phyloP scores from a whole-genome alignment of 805 yeast genomes.

The Blastobotrys robertii region DNA sequence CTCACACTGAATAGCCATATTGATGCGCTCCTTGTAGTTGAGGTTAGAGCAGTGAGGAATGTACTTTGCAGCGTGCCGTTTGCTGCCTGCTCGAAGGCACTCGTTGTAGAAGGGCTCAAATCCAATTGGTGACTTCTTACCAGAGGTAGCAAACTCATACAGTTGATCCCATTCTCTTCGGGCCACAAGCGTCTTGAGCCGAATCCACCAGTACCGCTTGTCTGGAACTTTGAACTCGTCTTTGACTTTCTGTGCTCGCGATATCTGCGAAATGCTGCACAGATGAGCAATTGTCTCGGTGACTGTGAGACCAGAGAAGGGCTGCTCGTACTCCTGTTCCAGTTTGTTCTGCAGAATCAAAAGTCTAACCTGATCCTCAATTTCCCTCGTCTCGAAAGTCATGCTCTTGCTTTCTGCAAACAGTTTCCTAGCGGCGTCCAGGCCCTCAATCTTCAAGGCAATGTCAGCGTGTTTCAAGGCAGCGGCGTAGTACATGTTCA shows the following conservation, averaged over 20 bases:
- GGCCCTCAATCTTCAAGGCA: slow-evolving; percentile 17
- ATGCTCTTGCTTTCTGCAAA: slow-evolving; percentile 29
- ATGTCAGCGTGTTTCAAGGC: slow-evolving; percentile 15
- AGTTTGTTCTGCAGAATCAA: slow-evolving; percentile 37
- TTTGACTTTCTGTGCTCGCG: slow-evolving; percentile 38
- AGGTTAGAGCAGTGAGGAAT: slow-evolving; percentile 42
- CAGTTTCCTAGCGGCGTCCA: slow-evolving; percentile 23
- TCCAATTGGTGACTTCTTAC: slow-evolving; percentile 59
- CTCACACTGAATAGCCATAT: slow-evolving; percentile 43
- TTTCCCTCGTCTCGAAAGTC: slow-evolving; percentile 30
- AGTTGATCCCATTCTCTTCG: slow-evolving; percentile 47
- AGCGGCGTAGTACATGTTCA: slow-evolving; percentile 32
- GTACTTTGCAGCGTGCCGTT: slow-evolving; percentile 50
- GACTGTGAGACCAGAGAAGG: slow-evolving; percentile 35
- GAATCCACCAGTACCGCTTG: slow-evolving; percentile 44
- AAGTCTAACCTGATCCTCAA: slow-evolving; percentile 38
- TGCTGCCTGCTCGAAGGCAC: slow-evolving; percentile 44
- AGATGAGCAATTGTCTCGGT: slow-evolving; percentile 40
- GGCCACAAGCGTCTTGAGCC: slow-evolving; percentile 39
- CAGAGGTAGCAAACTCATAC: slow-evolving; percentile 37
- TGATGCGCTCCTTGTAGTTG: slow-evolving; percentile 37
- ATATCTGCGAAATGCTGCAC: slow-evolving; percentile 39
- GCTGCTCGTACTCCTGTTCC: slow-evolving; percentile 32
- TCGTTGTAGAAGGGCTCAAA: slow-evolving; percentile 53
- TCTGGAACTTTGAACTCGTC: slow-evolving; percentile 50